phyloP scores from a whole-genome alignment of 164 flowering plant species.

The Vitis cinerea region DNA sequence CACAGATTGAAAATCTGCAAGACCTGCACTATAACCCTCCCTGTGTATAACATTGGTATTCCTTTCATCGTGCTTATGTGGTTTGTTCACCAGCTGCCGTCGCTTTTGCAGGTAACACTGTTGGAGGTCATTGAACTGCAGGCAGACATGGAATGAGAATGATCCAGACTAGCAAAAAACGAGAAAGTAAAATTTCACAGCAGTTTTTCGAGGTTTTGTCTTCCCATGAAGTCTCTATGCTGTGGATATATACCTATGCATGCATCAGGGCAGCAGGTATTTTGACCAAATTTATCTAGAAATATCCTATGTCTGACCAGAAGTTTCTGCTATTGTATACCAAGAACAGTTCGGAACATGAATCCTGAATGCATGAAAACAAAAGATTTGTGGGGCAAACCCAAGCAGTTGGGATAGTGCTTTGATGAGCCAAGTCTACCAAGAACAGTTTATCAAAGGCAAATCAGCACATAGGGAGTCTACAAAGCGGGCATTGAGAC shows the following conservation, averaged over 20 bases:
- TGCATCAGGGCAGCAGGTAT: too few relatives aligned
- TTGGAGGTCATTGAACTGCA: slow-evolving; percentile 90
- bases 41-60: slow-evolving; percentile 39
- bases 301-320: background rate
- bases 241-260: background rate
- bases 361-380: background rate
- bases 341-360: background rate
- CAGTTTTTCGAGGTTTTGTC: too few relatives aligned
- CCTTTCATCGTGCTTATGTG: slow-evolving; percentile 40
- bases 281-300: background rate
- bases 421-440: background rate
- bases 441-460: background rate
- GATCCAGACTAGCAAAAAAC: background rate
- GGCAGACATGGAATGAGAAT: slow-evolving; percentile 10
- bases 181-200: background rate
- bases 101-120: slow-evolving; percentile 94
- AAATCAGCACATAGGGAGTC: too few relatives aligned
- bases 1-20: slow-evolving; percentile 86
- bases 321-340: background rate
- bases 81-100: slow-evolving; percentile 48
- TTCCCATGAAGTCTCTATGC: background rate
- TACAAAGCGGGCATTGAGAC: too few relatives aligned
- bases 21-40: slow-evolving; percentile 78
- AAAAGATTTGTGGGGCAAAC: background rate
- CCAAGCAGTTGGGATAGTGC: background rate